These are phyloP conservation scores for Podospora fimiseda DNA, from an alignment of 495 filamentous ascomycete species.

Conservation along the genomic window DNA sequence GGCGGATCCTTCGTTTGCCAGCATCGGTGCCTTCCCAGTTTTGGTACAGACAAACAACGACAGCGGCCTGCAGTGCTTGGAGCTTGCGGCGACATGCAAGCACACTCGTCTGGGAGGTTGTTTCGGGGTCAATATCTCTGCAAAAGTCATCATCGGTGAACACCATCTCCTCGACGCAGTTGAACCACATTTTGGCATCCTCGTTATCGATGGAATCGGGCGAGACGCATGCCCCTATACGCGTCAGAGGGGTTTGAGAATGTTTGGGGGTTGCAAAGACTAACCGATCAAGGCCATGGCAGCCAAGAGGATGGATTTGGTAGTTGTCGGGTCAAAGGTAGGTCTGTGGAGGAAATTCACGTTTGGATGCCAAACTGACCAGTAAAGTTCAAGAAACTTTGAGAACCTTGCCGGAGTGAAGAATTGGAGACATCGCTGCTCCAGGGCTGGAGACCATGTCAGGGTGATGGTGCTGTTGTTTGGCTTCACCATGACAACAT, in stretches of 20 bases:
- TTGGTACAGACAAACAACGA: constrained; percentile 24
- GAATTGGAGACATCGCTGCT: constrained; percentile 24
- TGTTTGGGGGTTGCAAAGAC: background rate
- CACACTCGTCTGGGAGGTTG: background rate
- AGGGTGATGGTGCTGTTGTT: constrained; percentile 23
- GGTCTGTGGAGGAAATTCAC: constrained; percentile 25
- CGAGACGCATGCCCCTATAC: constrained; percentile 25
- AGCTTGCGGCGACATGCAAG: constrained; percentile 14
- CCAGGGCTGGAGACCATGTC: constrained; percentile 21
- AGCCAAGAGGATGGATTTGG: constrained; percentile 22
- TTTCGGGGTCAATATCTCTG: constrained; percentile 22
- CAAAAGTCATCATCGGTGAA: constrained; percentile 28
- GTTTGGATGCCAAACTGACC: constrained; percentile 28
- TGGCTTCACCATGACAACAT: constrained; percentile 17
- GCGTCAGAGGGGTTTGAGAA: background rate
- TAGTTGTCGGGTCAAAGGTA: constrained; percentile 17
- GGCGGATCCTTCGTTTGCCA: constrained; percentile 24
- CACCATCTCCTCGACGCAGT: constrained; percentile 30
- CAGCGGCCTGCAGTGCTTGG: constrained; percentile 25
- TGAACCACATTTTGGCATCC: constrained; percentile 27
- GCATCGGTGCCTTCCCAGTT: constrained; percentile 26
- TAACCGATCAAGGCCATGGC: constrained; percentile 26
- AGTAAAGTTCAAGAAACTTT: constrained; percentile 28
- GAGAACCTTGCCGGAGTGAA: constrained; percentile 23
- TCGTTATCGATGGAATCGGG: constrained; percentile 22